These are phyloP conservation scores for Auricularia heimuer DNA, from an alignment of 768 basidiomycete species.

Conservation along the genomic window DNA sequence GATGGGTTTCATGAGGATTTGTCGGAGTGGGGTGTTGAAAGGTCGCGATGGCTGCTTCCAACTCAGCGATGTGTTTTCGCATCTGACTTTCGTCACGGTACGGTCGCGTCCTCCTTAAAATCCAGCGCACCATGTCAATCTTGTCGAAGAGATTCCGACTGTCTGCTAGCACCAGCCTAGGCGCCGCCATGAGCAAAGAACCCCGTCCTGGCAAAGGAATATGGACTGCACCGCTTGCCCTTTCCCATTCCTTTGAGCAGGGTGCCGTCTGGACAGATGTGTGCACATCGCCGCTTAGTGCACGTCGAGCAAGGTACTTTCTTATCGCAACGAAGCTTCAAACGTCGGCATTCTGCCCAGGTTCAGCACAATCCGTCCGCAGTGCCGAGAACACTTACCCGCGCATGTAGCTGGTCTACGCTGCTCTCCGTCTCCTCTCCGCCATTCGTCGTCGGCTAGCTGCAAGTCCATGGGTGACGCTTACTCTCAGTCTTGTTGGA, in stretches of 20 bases:
- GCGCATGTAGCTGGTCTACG: too few species aligned
- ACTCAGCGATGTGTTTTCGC: not conserved
- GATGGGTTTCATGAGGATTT: not conserved
- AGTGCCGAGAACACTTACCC: too few species aligned
- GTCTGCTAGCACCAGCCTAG: not conserved
- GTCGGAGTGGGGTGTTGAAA: not conserved
- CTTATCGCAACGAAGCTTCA: conserved; percentile 4
- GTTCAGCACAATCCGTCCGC: too few species aligned
- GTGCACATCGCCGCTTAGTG: conserved; percentile 2
- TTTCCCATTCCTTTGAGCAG: not conserved
- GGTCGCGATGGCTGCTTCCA: not conserved
- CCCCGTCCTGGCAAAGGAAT: not conserved
- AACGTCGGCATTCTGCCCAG: not conserved
- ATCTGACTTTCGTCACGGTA: not conserved
- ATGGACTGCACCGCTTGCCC: not conserved
- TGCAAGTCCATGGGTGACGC: too few species aligned
- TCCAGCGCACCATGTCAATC: not conserved
- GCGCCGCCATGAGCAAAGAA: not conserved
- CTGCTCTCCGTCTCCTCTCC: too few species aligned
- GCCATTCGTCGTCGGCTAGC: too few species aligned
- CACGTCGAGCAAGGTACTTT: conserved; percentile 4
- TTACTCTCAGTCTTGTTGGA: too few species aligned
- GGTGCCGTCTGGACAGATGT: conserved; percentile 6
- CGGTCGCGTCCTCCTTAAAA: not conserved
- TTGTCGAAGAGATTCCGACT: not conserved